A percentile compares a stretch with the other conserved stretches of the same genome.
phyloP scores from a whole-genome alignment of 768 basidiomycete genomes.

The Rhizopogon vulgaris region DNA sequence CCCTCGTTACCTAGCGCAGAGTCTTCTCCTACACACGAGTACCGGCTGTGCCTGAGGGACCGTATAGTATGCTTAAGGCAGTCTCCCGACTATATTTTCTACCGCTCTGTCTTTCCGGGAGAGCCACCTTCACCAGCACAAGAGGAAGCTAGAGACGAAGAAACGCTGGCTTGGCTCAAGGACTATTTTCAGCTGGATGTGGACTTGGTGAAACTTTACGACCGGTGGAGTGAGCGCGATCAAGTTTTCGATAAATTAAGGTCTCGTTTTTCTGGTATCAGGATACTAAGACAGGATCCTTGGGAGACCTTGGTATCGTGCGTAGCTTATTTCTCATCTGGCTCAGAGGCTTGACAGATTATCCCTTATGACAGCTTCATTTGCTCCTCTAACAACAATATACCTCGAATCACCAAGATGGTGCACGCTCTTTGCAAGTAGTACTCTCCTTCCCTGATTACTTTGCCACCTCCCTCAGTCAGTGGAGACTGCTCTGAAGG shows the following conservation, averaged over 20 bases:
- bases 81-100: conserved; percentile 55
- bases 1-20: conserved; percentile 11
- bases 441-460: conserved; percentile 67
- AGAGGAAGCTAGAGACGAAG: conserved; percentile 39
- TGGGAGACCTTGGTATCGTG: conserved; percentile 96
- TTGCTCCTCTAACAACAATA: conserved; percentile 97
- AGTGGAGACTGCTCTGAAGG: neutral
- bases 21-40: conserved; percentile 46
- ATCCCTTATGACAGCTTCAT: conserved; percentile 63
- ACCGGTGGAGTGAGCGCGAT: conserved; percentile 69
- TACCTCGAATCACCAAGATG: conserved; percentile 90
- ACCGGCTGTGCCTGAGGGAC: conserved; percentile 73
- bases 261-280: conserved; percentile 69
- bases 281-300: conserved; percentile 87
- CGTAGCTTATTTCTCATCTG: conserved; percentile 26
- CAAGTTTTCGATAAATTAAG: conserved; percentile 62
- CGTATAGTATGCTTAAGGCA: conserved; percentile 83
- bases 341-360: neutral
- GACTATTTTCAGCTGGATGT: conserved; percentile 89
- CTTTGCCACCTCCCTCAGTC: conserved; percentile 29
- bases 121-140: conserved; percentile 28
- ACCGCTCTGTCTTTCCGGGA: conserved; percentile 61
- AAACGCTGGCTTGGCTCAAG: conserved; percentile 68
- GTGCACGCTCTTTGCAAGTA: conserved; percentile 74
- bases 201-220: conserved; percentile 66